Base-by-base conservation (phyloP, 2,329 filamentous ascomycete species). In the Paraphaeosphaeria sporulosa region DNA sequence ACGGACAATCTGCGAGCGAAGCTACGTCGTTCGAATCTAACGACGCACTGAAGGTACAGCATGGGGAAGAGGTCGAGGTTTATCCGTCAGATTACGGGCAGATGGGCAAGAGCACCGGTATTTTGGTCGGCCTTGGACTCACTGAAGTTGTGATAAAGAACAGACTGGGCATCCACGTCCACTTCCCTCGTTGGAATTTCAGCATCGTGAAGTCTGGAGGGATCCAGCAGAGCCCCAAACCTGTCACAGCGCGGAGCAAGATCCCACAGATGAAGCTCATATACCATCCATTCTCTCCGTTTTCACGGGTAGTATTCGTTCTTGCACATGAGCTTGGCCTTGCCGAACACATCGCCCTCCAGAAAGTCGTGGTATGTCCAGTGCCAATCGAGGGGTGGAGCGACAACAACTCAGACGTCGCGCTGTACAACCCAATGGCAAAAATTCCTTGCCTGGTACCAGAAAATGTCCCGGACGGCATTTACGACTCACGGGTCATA, bases 21-120 rank as follows among this genome's bases (percentile, higher is more conserved):
- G 4, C 78, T 81, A 12, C 70, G 69, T 7, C 85, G 80, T 70
- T 81, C 77, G 44, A 84, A 86, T 55, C 57, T 57, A 13, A 79
- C 4, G 88, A 91, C 71, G 83, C 84, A 2, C 75, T 84, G 51
- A 80, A 81, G 0, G 70, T 92, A 62, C 75, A 76, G 53, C 80
- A 76, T 61, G 89, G 88, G 1, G 79, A 85, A 32, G 63, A 73
- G 47, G 85, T 92, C 3, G 79, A 83, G 34, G 61, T 76, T 3
- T 74, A 65, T 48, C 68, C 73, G 13, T 69, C 71, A 13, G 74
- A 77, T 58, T 77, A 74, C 43, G 73, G 74, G 10, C 67, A 69
- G 19, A 65, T 53, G 27, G 70, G 72, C 38, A 75, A 69, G 50
- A 73, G 71, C 46, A 56, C 56, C 17, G 75, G 75, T 5, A 51